Conservation (phyloP, 345 rosid genomes). For the Mangifera indica region DNA sequence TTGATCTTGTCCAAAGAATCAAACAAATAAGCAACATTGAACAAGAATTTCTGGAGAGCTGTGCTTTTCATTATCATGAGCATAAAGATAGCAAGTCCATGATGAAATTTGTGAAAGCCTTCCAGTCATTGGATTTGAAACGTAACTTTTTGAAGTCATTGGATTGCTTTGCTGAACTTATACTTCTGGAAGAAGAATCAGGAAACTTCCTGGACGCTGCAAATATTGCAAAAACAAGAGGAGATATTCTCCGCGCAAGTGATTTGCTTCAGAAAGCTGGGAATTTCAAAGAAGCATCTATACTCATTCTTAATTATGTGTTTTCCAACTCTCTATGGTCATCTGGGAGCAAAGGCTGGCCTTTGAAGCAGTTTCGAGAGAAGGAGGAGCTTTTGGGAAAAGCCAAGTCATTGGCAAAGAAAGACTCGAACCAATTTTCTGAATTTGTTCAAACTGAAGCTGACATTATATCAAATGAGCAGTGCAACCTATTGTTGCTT, state of each 20-base stretch:
- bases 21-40: slow-evolving; percentile 27
- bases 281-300: slow-evolving; percentile 32
- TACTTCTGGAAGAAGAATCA: slow-evolving; percentile 33
- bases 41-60: slow-evolving; percentile 37
- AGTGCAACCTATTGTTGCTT: slow-evolving; percentile 24
- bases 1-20: slow-evolving; percentile 1
- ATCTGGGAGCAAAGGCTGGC: slow-evolving; percentile 45
- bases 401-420: slow-evolving; percentile 36
- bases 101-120: slow-evolving; percentile 38
- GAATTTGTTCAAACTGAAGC: slow-evolving; percentile 31
- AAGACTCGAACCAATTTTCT: slow-evolving; percentile 24
- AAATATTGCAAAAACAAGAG: slow-evolving; percentile 36
- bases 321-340: slow-evolving; percentile 46
- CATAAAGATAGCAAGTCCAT: slow-evolving; percentile 27
- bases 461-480: slow-evolving; percentile 24
- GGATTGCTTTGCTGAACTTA: slow-evolving; percentile 39
- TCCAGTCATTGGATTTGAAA: slow-evolving; percentile 24
- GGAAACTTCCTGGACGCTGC: slow-evolving; percentile 43
- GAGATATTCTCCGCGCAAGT: slow-evolving; percentile 35
- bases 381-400: slow-evolving; percentile 35
- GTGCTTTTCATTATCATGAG: slow-evolving; percentile 36
- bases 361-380: slow-evolving; percentile 34
- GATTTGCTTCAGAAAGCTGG: slow-evolving; percentile 38
- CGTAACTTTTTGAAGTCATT: slow-evolving; percentile 31
- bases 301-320: slow-evolving; percentile 33